Evolutionary conservation across 768 basidiomycete genomes (phyloP).

Genomic region (Chalciporus chontae): DNA sequence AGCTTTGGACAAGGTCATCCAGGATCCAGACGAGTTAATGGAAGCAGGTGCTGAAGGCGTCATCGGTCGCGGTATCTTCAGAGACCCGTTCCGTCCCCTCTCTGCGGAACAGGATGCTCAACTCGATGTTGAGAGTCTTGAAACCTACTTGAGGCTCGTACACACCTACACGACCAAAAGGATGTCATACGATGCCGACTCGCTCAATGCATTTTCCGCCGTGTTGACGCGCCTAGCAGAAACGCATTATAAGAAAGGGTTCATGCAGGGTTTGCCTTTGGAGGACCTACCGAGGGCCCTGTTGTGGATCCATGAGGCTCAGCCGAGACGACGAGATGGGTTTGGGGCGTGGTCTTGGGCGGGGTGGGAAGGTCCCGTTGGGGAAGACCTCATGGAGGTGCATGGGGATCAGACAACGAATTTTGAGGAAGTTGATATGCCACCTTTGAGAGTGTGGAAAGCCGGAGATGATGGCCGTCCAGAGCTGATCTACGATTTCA

Average conservation of each 20-base stretch:
- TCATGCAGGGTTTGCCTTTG: conserved; percentile 12
- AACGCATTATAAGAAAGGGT: conserved; percentile 5
- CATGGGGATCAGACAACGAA: background rate
- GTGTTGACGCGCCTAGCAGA: conserved; percentile 6
- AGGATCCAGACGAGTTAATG: background rate
- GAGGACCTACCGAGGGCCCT: conserved; percentile 10
- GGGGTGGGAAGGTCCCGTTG: conserved; percentile 7
- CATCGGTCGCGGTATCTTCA: conserved; percentile 4
- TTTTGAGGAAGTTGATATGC: background rate
- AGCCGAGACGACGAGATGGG: background rate
- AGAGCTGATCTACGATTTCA: conserved; percentile 9
- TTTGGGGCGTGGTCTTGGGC: conserved; percentile 14
- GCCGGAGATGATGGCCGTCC: background rate
- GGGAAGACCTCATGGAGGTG: background rate
- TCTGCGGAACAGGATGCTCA: background rate
- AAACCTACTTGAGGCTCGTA: conserved; percentile 6
- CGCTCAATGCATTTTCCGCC: conserved; percentile 16
- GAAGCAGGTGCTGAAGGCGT: background rate
- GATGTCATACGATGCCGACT: conserved; percentile 7
- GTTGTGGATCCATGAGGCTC: conserved; percentile 5
- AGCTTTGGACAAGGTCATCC: background rate
- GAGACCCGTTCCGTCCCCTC: conserved; percentile 11
- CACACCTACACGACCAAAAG: conserved; percentile 1
- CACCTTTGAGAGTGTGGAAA: conserved; percentile 13
- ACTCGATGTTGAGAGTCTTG: background rate